Base-by-base conservation (phyloP, 2,329 filamentous ascomycete genomes). In the Colletotrichum echinochloae region DNA sequence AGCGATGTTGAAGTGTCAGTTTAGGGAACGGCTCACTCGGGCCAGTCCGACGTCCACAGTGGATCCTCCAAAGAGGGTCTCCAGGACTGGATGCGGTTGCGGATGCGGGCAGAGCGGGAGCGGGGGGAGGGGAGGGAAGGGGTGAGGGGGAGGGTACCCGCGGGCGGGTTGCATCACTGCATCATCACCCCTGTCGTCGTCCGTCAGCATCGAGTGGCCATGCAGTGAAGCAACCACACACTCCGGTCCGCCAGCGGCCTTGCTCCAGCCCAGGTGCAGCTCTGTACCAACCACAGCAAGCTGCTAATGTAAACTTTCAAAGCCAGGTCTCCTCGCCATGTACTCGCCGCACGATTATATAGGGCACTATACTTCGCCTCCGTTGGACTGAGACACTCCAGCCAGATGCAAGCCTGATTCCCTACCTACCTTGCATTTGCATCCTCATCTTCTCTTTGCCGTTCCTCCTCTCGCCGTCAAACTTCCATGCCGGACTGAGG, bases 11-110 rank as follows among this genome's bases (percentile, higher is more conserved):
- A 60, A 51, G 44, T 49, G 44, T 44, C n/a, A 39, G 33, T 11
- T 11, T n/a, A 30, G 28, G 11, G 18, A 37, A 49, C 23, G 20
- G 20, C 41, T 49, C 63, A 9, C 56, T 64, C 66, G 55, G 63
- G 62, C 49, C 62, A 66, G 57, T 49, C 57, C 66, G 55, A 49
- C 55, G 62, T 66, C 48, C 23, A 57, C 51, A 56, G 67, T 70
- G 67, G 67, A 62, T 61, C 48, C 48, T 39, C 28, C 14, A 18
- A 30, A 55, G 56, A 66, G 64, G 64, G 64, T 55, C 37, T 5
- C 12, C 23, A 61, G 39, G 64, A 48, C 56, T 49, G 64, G 60
- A 52, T 28, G 46, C 44, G 46, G 28, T 52, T 23, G 33, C 44
- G 46, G 28, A 62, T 23, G 33, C 33, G 35, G 44, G 54, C 44